Conservation (phyloP, 768 basidiomycete genomes). For the Xanthoconium purpureum region DNA sequence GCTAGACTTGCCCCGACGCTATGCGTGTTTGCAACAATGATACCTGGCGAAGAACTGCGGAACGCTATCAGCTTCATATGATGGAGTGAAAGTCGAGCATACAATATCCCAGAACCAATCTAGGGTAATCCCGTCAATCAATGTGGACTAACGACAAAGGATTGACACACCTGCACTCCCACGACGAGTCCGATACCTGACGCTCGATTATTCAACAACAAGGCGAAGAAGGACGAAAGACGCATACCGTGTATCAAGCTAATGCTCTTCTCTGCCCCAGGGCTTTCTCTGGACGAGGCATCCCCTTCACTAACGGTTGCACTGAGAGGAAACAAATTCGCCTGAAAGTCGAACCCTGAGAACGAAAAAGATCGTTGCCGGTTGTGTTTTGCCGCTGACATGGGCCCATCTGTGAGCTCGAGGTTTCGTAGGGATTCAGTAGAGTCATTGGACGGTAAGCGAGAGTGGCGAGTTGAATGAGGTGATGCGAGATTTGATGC, state of each 20-base stretch:
- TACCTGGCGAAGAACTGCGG: constrained; percentile 82
- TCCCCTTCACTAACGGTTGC: constrained; percentile 74
- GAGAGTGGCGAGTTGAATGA: background rate
- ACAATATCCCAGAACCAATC: constrained; percentile 96
- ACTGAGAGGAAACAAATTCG: constrained; percentile 72
- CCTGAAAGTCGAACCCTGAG: constrained; percentile 76
- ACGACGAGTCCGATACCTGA: constrained; percentile 83
- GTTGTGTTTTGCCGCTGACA: constrained; percentile 20
- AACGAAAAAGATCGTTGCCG: constrained; percentile 63
- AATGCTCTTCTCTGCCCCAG: constrained; percentile 73
- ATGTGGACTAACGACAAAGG: background rate
- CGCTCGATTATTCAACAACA: constrained; percentile 5
- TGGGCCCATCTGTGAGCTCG: constrained; percentile 69
- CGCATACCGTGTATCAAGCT: constrained; percentile 70
- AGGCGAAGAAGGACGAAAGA: background rate
- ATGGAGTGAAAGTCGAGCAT: constrained; percentile 31
- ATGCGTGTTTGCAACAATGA: constrained; percentile 84
- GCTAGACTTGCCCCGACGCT: constrained; percentile 86
- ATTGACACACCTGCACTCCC: constrained; percentile 61
- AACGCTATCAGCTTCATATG: background rate
- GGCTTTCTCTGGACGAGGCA: constrained; percentile 40
- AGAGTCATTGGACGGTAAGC: constrained; percentile 44
- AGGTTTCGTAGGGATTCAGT: constrained; percentile 74
- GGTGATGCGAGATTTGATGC: constrained; percentile 8
- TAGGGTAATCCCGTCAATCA: constrained; percentile 23